A percentile compares a stretch with the other conserved stretches of the same genome.
phyloP scores from a whole-genome alignment of 2,329 filamentous ascomycete genomes.

The Taxawa tesnikishii region DNA sequence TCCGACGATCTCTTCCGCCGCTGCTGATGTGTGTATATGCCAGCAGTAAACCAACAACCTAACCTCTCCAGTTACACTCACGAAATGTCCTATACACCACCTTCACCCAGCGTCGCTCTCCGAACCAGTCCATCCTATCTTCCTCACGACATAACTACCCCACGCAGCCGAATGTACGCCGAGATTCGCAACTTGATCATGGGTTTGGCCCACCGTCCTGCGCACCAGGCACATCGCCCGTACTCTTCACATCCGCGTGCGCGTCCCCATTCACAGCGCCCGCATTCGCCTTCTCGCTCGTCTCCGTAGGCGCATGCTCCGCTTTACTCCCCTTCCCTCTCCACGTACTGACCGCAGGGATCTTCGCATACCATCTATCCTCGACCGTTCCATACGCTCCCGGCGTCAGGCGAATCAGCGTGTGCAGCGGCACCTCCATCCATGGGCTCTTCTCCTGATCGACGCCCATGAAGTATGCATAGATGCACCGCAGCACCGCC shows the following conservation, averaged over 20 bases:
- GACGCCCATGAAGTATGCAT: slow-evolving; percentile 98
- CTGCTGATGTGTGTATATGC: too few relatives aligned
- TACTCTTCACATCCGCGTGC: too few relatives aligned
- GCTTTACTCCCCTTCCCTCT: slow-evolving; percentile 85
- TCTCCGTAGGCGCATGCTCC: slow-evolving; percentile 52
- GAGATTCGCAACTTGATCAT: too few relatives aligned
- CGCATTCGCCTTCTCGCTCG: slow-evolving; percentile 3
- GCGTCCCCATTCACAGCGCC: slow-evolving; percentile 2
- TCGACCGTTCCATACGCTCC: slow-evolving; percentile 90
- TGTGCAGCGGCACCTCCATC: slow-evolving; percentile 97
- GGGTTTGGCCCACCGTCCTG: slow-evolving; percentile 1
- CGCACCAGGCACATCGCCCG: neutral
- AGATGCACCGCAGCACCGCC: slow-evolving; percentile 91
- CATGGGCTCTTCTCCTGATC: slow-evolving; percentile 86
- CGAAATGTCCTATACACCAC: too few relatives aligned
- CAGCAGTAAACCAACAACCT: too few relatives aligned
- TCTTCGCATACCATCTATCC: slow-evolving; percentile 75
- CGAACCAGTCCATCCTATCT: too few relatives aligned
- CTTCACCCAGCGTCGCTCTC: too few relatives aligned
- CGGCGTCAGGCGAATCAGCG: slow-evolving; percentile 90
- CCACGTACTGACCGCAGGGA: slow-evolving; percentile 94
- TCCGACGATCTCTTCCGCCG: too few relatives aligned
- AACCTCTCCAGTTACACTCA: too few relatives aligned
- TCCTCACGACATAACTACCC: too few relatives aligned
- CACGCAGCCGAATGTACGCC: too few relatives aligned